These are phyloP conservation scores for Lactifluus pinguis DNA, from an alignment of 768 basidiomycete species.

Conservation along the genomic window DNA sequence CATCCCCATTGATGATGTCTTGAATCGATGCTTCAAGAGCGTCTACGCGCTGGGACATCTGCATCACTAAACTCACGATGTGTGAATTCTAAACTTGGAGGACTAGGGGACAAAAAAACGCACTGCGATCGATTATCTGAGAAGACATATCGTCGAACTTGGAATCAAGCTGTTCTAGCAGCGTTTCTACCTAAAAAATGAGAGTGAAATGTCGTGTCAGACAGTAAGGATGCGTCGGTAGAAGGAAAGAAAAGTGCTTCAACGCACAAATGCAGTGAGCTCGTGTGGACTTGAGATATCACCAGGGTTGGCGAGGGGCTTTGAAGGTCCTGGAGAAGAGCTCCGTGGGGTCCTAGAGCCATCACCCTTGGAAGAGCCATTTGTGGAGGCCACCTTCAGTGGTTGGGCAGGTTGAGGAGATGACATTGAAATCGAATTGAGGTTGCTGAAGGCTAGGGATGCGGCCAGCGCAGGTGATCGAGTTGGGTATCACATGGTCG, in stretches of 20 bases:
- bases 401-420: constrained; percentile 14
- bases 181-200: constrained; percentile 63
- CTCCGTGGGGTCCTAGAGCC: constrained; percentile 8
- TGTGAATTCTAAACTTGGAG: neutral
- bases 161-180: constrained; percentile 79
- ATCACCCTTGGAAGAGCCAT: constrained; percentile 10
- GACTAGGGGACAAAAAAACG: constrained; percentile 20
- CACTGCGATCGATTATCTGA: constrained; percentile 80
- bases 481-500: too few relatives aligned
- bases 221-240: neutral
- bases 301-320: constrained; percentile 25
- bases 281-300: constrained; percentile 93
- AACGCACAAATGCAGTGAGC: constrained; percentile 83
- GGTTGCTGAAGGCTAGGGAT: too few relatives aligned
- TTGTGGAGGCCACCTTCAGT: constrained; percentile 14
- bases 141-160: constrained; percentile 92
- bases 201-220: neutral
- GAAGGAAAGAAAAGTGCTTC: neutral
- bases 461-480: too few relatives aligned
- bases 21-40: constrained; percentile 84
- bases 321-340: constrained; percentile 4
- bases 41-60: constrained; percentile 90
- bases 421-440: neutral
- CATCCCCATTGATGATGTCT: constrained; percentile 79
- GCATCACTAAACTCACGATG: constrained; percentile 53